Base-by-base conservation (phyloP, 305 asterid genomes). In the Andrographis paniculata region DNA sequence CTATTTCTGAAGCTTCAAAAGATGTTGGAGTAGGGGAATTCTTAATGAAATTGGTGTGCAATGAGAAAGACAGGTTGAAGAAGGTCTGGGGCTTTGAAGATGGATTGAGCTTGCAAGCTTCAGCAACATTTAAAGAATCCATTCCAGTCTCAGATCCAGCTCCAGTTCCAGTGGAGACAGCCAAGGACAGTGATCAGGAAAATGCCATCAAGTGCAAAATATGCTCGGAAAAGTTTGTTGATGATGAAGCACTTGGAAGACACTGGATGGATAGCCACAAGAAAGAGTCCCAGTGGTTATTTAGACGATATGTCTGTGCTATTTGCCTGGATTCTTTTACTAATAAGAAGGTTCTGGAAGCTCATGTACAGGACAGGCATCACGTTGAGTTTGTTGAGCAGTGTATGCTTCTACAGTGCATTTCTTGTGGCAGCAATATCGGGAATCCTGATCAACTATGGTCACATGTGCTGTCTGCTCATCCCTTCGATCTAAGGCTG, bases 311-410 rank as follows among this genome's bases (percentile, higher is more conserved):
- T 59, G 95, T 80, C 20, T 92, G 99, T 68, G 95, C 94, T 40
- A 82, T 92, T 43, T 92, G 99, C 70, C 67, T 92, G 53, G 99
- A 92, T 61, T 87, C 99, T 45, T 92, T 87, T 59, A 92, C 99
- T 48, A 84, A 92, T 61, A 84, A 65, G 57, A 92, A 92, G 70
- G 77, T 84, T 60, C 64, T 92, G 72, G 99, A 92, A 71, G 62
- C 86, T 44, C 99, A 87, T 53, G 93, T 87, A 45, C 95, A 87
- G 70, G 97, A 92, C 68, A 76, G 97, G 71, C 99, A 92, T 61
- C 92, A 74, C 20, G 94, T 79, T 50, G 73, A 77, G 68, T 92
- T 87, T 68, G 97, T 84, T 30, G 94, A 92, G 55, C 85, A 87
- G 35, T 92, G 97, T 71, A 76, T 87, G 94, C 99, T 92, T 64